phyloP scores from a whole-genome alignment of 331 rosid species.

The Malus hybrid region DNA sequence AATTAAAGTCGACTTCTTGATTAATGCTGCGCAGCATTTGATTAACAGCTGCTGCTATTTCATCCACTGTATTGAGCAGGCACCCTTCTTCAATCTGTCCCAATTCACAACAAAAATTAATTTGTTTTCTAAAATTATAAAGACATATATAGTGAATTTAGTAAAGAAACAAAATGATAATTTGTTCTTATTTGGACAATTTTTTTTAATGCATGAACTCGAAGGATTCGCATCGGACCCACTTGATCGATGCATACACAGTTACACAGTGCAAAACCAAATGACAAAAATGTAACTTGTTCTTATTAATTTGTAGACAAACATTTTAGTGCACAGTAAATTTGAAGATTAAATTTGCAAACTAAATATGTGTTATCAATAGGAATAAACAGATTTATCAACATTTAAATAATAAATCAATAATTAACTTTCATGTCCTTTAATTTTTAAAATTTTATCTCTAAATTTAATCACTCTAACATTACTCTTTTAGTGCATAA shows the following conservation, averaged over 20 bases:
- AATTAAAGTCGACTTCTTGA: slow-evolving; percentile 32
- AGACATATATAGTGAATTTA: background rate
- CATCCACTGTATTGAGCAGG: slow-evolving; percentile 69
- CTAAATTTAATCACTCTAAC: rapidly evolving
- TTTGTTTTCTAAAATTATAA: background rate
- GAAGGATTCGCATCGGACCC: background rate
- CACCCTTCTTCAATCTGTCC: slow-evolving; percentile 80
- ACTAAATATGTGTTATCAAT: no score
- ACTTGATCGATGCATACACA: background rate
- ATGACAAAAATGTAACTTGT: background rate
- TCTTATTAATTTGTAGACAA: no score
- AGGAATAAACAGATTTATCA: no score
- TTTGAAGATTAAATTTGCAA: no score
- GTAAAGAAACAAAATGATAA: background rate
- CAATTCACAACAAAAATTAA: background rate
- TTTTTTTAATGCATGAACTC: background rate
- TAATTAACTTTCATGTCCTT: no score
- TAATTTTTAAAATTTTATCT: no score
- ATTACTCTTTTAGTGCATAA: no score
- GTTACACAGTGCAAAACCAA: background rate
- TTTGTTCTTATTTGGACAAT: background rate
- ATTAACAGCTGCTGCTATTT: slow-evolving; percentile 79
- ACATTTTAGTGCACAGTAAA: no score
- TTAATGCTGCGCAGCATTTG: slow-evolving; percentile 43
- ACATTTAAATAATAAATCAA: no score